Evolutionary conservation across 176 grass and related monocot genomes (phyloP), one percentile per base, ranked within the genome.

Genomic region (Oryza longistaminata): DNA sequence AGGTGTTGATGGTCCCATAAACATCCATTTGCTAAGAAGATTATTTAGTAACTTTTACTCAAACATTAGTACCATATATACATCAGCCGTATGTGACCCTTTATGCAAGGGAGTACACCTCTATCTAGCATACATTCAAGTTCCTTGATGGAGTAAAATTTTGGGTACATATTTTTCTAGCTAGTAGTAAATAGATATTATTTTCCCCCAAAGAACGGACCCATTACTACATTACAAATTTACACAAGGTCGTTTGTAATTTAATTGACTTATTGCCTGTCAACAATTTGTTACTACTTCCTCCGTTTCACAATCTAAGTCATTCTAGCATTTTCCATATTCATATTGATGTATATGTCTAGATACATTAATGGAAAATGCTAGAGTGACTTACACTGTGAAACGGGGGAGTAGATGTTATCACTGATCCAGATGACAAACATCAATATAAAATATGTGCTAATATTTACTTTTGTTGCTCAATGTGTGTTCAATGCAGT

Each of bases 401-500:
- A n/a, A n/a, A n/a, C n/a, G n/a, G n/a, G n/a, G n/a, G n/a, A n/a
- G n/a, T n/a, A n/a, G 35, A 37, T n/a, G 53, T 7, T 58, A 58
- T 58, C 53, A 58, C 7, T 58, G 53, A 9, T 58, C 16, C 19
- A 58, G 19, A 6, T n/a, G 19, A 21, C 6, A 21, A 21, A 58
- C 53, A 58, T 58, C 16, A 58, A 58, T 58, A 17, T 17, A 8
- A 58, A 31, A 31, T 31, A 39, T 39, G 37, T 1, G 6, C 39
- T 40, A 40, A 40, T 21, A 58, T 58, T 77, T 52, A 74, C 66
- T 53, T 24, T 27, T 10, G 40, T 7, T 31, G 3, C 42, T 27
- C 21, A 22, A 71, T 79, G 74, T 43, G 35, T 31, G 25, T 76
- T 8, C 22, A 68, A 22, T 93, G 90, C 87, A 95, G 93, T 98